Conservation (phyloP, 805 yeast genomes). For the Dipodascus albidus region DNA sequence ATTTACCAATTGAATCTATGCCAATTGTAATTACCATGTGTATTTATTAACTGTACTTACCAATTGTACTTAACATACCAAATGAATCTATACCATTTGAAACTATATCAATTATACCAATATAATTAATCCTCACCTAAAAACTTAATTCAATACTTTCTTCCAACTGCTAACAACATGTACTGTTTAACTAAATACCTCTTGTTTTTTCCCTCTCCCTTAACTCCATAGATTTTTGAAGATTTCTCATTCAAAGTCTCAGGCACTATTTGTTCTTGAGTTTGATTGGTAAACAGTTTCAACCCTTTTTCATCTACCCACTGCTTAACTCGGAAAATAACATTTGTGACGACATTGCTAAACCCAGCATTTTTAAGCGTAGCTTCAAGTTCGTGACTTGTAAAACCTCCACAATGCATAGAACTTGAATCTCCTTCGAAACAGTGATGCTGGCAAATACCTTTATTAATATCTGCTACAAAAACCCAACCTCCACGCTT, state of each 20-base stretch:
- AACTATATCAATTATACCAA: no score
- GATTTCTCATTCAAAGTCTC: background rate
- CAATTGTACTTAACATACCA: no score
- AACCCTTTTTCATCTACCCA: conserved; percentile 11
- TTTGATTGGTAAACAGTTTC: no score
- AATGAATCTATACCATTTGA: no score
- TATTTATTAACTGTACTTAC: no score
- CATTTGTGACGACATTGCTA: conserved; percentile 1
- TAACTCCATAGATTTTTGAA: background rate
- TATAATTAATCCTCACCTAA: background rate
- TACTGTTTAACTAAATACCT: background rate
- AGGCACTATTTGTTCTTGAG: no score
- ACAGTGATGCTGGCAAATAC: background rate
- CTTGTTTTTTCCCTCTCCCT: background rate
- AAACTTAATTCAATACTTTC: background rate
- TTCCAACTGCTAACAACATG: background rate
- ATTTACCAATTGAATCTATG: no score
- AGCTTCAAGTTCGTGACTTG: background rate
- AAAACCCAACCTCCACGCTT: background rate
- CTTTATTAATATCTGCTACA: background rate
- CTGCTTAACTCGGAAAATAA: conserved; percentile 6
- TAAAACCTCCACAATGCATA: background rate
- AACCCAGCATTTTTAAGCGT: conserved; percentile 8
- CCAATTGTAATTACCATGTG: no score
- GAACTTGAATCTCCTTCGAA: background rate